A percentile compares a stretch with the other conserved stretches of the same genome.
Evolutionary conservation across 2,329 filamentous ascomycete genomes (phyloP).

Genomic region (Calycina herbarum): DNA sequence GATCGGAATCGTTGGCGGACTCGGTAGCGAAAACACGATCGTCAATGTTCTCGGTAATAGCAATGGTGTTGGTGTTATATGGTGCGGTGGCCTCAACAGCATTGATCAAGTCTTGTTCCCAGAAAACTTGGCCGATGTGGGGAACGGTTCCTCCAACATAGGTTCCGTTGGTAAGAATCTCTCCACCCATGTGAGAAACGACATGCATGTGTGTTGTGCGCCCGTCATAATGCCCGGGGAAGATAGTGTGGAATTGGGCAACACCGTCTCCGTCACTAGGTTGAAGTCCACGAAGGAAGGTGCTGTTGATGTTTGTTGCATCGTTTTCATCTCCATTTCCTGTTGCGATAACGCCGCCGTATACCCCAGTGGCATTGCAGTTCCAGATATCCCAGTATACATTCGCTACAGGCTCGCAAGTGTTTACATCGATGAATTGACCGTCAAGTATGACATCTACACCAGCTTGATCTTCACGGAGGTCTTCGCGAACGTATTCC

Average conservation of each 20-base stretch:
- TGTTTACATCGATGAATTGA: slow-evolving; percentile 45
- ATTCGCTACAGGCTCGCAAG: slow-evolving; percentile 28
- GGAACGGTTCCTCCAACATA: slow-evolving; percentile 4
- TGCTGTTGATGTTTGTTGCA: slow-evolving; percentile 37
- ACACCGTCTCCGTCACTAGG: slow-evolving; percentile 43
- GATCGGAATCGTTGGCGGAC: slow-evolving; percentile 48
- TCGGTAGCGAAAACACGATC: slow-evolving; percentile 49
- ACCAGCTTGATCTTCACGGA: slow-evolving; percentile 48
- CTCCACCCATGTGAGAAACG: slow-evolving; percentile 7
- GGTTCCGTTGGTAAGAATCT: slow-evolving; percentile 10
- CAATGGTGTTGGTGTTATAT: slow-evolving; percentile 48
- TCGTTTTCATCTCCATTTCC: slow-evolving; percentile 53
- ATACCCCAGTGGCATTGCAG: slow-evolving; percentile 44
- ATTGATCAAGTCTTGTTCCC: slow-evolving; percentile 55
- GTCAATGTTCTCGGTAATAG: slow-evolving; percentile 48
- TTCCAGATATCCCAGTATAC: slow-evolving; percentile 53
- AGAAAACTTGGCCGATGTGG: slow-evolving; percentile 9
- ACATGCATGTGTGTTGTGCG: slow-evolving; percentile 49
- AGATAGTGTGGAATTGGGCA: slow-evolving; percentile 43
- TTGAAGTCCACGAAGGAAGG: slow-evolving; percentile 44
- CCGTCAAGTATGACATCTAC: slow-evolving; percentile 50
- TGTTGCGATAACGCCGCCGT: slow-evolving; percentile 45
- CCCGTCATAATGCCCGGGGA: slow-evolving; percentile 45
- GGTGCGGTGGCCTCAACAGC: slow-evolving; percentile 50
- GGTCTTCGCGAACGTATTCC: slow-evolving; percentile 49